Conservation (phyloP, 2,329 filamentous ascomycete genomes). For the Huntiella abstrusa region DNA sequence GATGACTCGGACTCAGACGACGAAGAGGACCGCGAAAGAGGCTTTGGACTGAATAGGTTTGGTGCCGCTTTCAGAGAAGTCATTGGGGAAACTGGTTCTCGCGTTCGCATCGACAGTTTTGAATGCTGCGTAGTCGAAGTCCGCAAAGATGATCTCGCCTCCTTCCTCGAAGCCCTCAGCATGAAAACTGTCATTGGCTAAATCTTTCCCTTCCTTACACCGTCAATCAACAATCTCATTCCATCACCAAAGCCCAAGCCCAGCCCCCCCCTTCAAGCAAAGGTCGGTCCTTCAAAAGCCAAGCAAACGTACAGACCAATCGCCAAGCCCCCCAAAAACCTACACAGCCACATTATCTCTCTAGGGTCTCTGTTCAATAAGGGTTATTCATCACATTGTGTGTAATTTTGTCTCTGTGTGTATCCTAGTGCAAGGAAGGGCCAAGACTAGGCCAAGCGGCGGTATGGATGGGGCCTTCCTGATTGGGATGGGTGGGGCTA, state of each 20-base stretch:
- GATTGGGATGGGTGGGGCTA: too few species aligned
- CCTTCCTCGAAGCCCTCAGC: slow-evolving; percentile 80
- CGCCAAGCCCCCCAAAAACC: too few species aligned
- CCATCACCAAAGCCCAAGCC: neutral
- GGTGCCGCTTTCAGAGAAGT: slow-evolving; percentile 93
- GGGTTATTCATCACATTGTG: neutral
- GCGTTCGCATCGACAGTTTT: slow-evolving; percentile 87
- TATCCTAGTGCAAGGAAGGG: neutral
- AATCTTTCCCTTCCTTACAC: neutral
- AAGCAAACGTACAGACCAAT: too few species aligned
- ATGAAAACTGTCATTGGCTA: slow-evolving; percentile 67
- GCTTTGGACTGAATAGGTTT: slow-evolving; percentile 71
- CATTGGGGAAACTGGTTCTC: slow-evolving; percentile 71
- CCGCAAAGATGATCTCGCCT: slow-evolving; percentile 81
- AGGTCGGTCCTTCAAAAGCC: too few species aligned
- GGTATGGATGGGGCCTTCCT: too few species aligned
- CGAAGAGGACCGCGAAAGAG: slow-evolving; percentile 34
- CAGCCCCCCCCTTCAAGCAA: too few species aligned
- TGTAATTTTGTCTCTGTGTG: neutral
- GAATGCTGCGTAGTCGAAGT: slow-evolving; percentile 96
- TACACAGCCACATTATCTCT: too few species aligned
- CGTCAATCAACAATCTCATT: neutral
- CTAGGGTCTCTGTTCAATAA: neutral
- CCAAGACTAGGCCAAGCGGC: too few species aligned
- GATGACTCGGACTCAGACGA: slow-evolving; percentile 35